Evolutionary conservation across 495 filamentous ascomycete genomes (phyloP).

Genomic region (Echria macrotheca): DNA sequence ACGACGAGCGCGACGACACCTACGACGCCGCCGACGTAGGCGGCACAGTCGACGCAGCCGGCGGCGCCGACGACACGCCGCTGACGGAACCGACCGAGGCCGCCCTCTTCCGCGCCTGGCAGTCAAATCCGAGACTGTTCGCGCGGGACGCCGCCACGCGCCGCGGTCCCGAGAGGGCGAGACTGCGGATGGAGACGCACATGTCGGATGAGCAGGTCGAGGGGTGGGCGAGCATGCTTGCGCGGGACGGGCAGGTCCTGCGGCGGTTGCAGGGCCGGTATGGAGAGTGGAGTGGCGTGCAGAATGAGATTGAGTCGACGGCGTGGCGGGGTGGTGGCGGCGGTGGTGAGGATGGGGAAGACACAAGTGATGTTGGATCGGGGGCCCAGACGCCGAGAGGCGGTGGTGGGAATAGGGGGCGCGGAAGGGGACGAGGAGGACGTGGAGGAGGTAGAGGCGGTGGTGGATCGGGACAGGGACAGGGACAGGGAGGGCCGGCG

Average conservation of each 20-base stretch:
- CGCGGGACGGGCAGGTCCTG: slow-evolving; percentile 60
- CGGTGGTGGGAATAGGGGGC: slow-evolving; percentile 31
- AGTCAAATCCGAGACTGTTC: slow-evolving; percentile 57
- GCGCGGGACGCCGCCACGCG: slow-evolving; percentile 62
- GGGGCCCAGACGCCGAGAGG: slow-evolving; percentile 15
- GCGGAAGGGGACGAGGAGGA: slow-evolving; percentile 47
- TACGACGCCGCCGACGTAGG: slow-evolving; percentile 91
- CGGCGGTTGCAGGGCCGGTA: slow-evolving; percentile 62
- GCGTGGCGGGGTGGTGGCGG: slow-evolving; percentile 52
- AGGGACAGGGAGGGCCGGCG: slow-evolving; percentile 53
- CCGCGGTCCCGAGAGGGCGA: slow-evolving; percentile 51
- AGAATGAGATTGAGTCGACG: slow-evolving; percentile 56
- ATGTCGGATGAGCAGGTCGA: slow-evolving; percentile 95
- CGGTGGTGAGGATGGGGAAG: slow-evolving; percentile 42
- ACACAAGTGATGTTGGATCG: slow-evolving; percentile 27
- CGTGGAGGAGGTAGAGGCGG: slow-evolving; percentile 47
- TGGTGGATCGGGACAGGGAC: slow-evolving; percentile 54
- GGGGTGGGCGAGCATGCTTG: slow-evolving; percentile 85
- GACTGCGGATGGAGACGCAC: slow-evolving; percentile 69
- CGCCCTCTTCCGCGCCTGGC: slow-evolving; percentile 64
- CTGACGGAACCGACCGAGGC: slow-evolving; percentile 41
- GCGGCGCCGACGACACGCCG: slow-evolving; percentile 33
- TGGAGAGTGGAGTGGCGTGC: slow-evolving; percentile 53
- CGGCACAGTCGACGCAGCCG: slow-evolving; percentile 64
- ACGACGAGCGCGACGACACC: slow-evolving; percentile 96